Base-by-base conservation (phyloP, 2,329 filamentous ascomycete species). In the Diaporthe longicolla region DNA sequence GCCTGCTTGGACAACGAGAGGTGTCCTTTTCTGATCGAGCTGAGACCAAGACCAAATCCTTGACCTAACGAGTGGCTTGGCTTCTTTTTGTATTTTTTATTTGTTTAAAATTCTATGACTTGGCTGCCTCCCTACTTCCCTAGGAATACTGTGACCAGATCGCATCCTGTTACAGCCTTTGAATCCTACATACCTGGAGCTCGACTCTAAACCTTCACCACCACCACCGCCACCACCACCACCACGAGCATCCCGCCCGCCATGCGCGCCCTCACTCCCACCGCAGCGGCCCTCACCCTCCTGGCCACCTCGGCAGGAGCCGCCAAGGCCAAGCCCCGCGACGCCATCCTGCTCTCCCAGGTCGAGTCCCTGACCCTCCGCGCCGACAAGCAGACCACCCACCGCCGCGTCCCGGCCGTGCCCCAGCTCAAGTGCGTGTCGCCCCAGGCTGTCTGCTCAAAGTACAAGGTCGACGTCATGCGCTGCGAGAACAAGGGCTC, bases 401-500 rank as follows among this genome's bases (percentile, higher is more conserved):
- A 94, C 80, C 93, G 95, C 37, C 94, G 96, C 76, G 90, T 95
- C 50, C 80, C 91, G 29, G 86, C 96, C 32, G 89, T 96, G 61
- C 95, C 95, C 0, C 93, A 97, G 85, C 89, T 98, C 19, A 89
- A 87, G 79, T 98, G 96, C 85, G 84, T 93, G 72, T 94, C 93
- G 37, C 88, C 91, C 70, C 88, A 85, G 11, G 86, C 87, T 70
- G 82, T 93, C 73, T 94, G 92, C 86, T 83, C 88, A 52, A 88
- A 96, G 72, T 93, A 96, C 86, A 85, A 90, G 35, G 85, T 97
- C 76, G 93, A 97, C 78, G 86, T 93, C 17, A 94, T 98, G 93
- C 94, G 95, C 79, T 99, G 96, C 88, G 93, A 89, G 76, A 98
- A 98, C 85, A 89, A 93, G 75, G 97, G 96, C 75, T 87, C 90